phyloP scores from a whole-genome alignment of 495 filamentous ascomycete genomes.

The Penicillium coffeae region DNA sequence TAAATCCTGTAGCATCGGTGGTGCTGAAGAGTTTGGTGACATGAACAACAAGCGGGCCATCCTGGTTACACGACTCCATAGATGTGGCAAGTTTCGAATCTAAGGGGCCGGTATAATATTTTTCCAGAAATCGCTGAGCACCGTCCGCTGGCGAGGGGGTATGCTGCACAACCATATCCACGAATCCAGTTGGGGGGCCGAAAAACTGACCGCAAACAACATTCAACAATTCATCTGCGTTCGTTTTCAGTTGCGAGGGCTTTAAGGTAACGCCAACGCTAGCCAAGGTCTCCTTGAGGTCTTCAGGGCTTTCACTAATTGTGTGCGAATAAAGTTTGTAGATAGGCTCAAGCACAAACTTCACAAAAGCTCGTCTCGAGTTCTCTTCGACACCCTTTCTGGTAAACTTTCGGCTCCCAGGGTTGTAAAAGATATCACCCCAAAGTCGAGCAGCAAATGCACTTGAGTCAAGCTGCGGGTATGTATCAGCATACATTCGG shows the following conservation, averaged over 20 bases:
- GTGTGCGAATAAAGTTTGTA: constrained; percentile 98
- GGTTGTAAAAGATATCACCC: constrained; percentile 98
- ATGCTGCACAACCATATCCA: constrained; percentile 92
- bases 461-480: constrained; percentile 69
- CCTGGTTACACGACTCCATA: constrained; percentile 78
- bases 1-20: constrained; percentile 78
- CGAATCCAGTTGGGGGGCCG: constrained; percentile 81
- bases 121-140: constrained; percentile 68
- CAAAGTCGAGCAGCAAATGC: constrained; percentile 82
- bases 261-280: constrained; percentile 82
- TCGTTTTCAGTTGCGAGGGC: constrained; percentile 82
- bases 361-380: constrained; percentile 83
- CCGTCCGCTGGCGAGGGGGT: constrained; percentile 84
- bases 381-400: constrained; percentile 78
- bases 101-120: constrained; percentile 93
- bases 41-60: constrained; percentile 86
- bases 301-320: constrained; percentile 84
- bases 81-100: constrained; percentile 78
- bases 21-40: constrained; percentile 91
- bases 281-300: constrained; percentile 74
- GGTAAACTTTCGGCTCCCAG: constrained; percentile 81
- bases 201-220: constrained; percentile 95
- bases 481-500: constrained; percentile 91
- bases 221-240: constrained; percentile 84
- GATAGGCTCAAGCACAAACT: constrained; percentile 92